Evolutionary conservation across 1,139 yeast genomes (phyloP).

Genomic region (Casaregolazyma suthepensis): DNA sequence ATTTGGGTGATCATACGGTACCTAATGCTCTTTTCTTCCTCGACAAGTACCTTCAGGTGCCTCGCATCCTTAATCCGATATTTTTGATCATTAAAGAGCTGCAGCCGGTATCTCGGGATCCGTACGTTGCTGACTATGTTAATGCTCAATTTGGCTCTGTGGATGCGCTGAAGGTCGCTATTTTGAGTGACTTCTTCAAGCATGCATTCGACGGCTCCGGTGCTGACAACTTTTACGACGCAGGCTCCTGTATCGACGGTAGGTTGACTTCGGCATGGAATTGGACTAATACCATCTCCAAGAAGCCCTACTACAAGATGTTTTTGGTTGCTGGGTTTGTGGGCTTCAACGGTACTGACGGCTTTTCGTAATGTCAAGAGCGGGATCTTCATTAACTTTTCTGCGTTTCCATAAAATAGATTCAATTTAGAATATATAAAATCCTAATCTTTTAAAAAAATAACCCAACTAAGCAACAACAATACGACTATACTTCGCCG

Average conservation of each 20-base stretch:
- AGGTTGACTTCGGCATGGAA: conserved; percentile 75
- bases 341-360: conserved; percentile 69
- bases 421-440: neutral
- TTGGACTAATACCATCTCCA: conserved; percentile 62
- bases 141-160: conserved; percentile 49
- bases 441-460: neutral
- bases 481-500: conserved; percentile 10
- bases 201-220: conserved; percentile 77
- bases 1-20: conserved; percentile 70
- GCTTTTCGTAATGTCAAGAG: conserved; percentile 30
- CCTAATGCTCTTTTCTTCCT: conserved; percentile 71
- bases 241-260: conserved; percentile 77
- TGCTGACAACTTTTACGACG: conserved; percentile 70
- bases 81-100: conserved; percentile 50
- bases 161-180: conserved; percentile 45
- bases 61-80: conserved; percentile 63
- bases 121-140: conserved; percentile 44
- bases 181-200: conserved; percentile 60
- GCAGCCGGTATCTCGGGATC: conserved; percentile 45
- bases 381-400: neutral
- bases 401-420: neutral
- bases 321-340: conserved; percentile 63
- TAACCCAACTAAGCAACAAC: neutral
- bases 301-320: conserved; percentile 56
- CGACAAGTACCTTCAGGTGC: conserved; percentile 71